Base-by-base conservation (phyloP, 1,284 basidiomycete genomes). In the Ganoderma sinense region DNA sequence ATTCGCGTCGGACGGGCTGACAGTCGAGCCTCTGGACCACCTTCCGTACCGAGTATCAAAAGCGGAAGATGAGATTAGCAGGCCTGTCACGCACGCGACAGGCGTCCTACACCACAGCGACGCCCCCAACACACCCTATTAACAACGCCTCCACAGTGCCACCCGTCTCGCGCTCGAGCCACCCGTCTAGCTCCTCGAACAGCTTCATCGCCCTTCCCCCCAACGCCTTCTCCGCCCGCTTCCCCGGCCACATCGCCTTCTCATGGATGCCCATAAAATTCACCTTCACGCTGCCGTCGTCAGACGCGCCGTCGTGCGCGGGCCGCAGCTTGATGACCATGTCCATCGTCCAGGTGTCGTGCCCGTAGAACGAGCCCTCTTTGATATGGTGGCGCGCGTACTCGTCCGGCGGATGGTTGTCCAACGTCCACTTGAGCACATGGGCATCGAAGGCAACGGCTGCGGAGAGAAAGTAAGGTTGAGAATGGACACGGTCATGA, bases 361-460 rank as follows among this genome's bases (percentile, higher is more conserved):
- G 86, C 1, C 92, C 93, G 75, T 94, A 93, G 79, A 94, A 94
- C 4, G 94, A 95, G 0, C 89, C 94, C 79, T 96, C 94, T 80
- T 97, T 98, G 82, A 99, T 89, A 77, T 97, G 94, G 79, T 99
- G 97, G 8, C 96, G 87, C n/a, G 88, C 88, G 74, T 88, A 85
- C 70, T 91, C 89, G 60, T 88, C 80, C 0, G 95, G 94, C 0
- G 94, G 93, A 68, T 88, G 87, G 71, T 91, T 84, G 76, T 95
- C 93, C 51, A 96, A 84, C 40, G 88, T 92, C 97, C 97, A 99
- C 66, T 88, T 83, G 20, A 97, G 80, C 8, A 99, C 94, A 71
- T 98, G 93, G 0, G 96, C 97, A 66, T 97, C 93, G 76, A 99
- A 99, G 0, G 96, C 94, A 65, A 99, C 88, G 1, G 95, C 96